Evolutionary conservation across 805 yeast genomes (phyloP), one percentile per base, ranked within the genome.

Genomic region (Zygosaccharomyces lentus): DNA sequence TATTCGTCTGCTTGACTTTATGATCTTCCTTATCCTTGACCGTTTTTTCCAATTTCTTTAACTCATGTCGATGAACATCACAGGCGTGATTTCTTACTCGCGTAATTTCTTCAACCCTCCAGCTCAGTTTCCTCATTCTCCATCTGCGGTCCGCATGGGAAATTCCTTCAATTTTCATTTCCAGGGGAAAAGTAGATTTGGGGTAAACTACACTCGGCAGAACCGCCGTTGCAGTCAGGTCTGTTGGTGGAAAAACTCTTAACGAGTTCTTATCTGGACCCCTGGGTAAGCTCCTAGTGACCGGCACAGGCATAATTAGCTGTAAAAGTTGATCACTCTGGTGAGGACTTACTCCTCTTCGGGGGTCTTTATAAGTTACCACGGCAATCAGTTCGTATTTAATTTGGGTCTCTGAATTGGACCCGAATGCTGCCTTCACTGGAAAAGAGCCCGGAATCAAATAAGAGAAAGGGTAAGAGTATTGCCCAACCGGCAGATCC

Each of bases 181-280:
- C 97, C 17, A 91, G 74, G 0, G 93, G 84, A 59, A 93, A 87
- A 0, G 83, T 74, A 0, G 96, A 84, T 61, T 86, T 83, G 9
- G 98, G 98, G 64, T 87, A 87, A 26, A 87, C 76, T 12, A 89
- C 96, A 52, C 85, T 85, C 2, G 99, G 99, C 41, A 93, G 70
- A 12, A 82, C 84, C 7, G 95, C 93, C 23, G 84, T 79, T 6
- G 96, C 95, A 2, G 88, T 82, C 30, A 93, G 82, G 35, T 84
- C 86, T 0, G 98, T 91, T 6, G 99, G 98, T 1, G 99, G 99
- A 66, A 93, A 93, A 1, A 93, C 87, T 50, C 99, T 76, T 31
- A 88, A 68, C 1, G 96, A 87, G 59, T 86, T 87, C 55, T 89
- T 75, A 61, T 90, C 96, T 2, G 87, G 86, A 6, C 93, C 91